Percentiles rank a stretch among this genome's conserved stretches.
phyloP scores from a whole-genome alignment of 768 basidiomycete genomes.

The Lactarius psammicola region DNA sequence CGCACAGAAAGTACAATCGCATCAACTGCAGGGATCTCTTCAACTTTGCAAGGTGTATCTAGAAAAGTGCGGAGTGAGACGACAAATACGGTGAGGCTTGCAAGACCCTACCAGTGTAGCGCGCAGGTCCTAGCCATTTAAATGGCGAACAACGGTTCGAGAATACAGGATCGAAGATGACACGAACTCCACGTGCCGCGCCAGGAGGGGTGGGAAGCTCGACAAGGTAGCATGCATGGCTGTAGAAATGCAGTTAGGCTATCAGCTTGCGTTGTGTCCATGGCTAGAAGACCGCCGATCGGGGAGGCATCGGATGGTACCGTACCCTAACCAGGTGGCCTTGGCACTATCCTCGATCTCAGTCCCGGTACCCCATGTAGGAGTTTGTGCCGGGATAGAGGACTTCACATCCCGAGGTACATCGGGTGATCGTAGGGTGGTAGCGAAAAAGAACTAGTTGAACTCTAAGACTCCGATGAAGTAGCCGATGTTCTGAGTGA shows the following conservation, averaged over 20 bases:
- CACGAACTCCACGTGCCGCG: constrained; percentile 38
- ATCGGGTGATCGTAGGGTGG: background rate
- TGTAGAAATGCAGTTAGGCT: constrained; percentile 1
- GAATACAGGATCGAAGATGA: constrained; percentile 43
- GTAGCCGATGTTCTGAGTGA: background rate
- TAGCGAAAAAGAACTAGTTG: constrained; percentile 6
- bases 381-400: constrained; percentile 15
- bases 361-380: constrained; percentile 15
- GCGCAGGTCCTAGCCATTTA: constrained; percentile 35
- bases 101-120: constrained; percentile 36
- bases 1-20: constrained; percentile 49
- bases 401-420: constrained; percentile 25
- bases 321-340: constrained; percentile 27
- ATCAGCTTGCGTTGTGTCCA: no score
- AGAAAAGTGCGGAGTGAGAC: background rate
- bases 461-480: background rate
- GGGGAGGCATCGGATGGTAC: background rate
- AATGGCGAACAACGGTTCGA: constrained; percentile 39
- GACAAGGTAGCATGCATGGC: constrained; percentile 42
- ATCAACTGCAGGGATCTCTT: constrained; percentile 49
- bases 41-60: constrained; percentile 40
- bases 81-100: background rate
- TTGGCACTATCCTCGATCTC: constrained; percentile 21
- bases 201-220: constrained; percentile 38
- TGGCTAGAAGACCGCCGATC: background rate